Conservation (phyloP, 2,329 filamentous ascomycete genomes). For the Curvularia verruculosa region DNA sequence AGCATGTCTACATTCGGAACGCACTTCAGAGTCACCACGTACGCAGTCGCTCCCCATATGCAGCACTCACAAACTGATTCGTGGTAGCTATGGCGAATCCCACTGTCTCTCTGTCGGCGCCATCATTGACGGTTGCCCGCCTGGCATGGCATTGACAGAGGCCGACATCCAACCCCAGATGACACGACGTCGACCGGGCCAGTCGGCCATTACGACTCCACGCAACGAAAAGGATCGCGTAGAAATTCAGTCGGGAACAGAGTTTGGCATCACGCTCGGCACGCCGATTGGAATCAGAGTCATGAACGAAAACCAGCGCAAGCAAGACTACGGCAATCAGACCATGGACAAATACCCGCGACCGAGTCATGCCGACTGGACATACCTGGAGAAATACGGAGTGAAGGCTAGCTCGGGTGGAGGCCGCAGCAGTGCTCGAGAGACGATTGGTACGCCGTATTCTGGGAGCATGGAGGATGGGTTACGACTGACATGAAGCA, state of each 20-base stretch:
- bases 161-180: constrained; percentile 92
- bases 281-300: constrained; percentile 90
- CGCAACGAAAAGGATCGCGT: constrained; percentile 91
- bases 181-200: constrained; percentile 86
- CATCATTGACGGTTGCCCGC: constrained; percentile 92
- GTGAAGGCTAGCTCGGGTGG: constrained; percentile 90
- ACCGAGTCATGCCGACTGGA: constrained; percentile 94
- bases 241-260: constrained; percentile 89
- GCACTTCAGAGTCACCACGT: constrained; percentile 83
- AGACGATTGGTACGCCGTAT: constrained; percentile 75
- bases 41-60: constrained; percentile 46
- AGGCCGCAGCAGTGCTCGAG: constrained; percentile 87
- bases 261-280: constrained; percentile 86
- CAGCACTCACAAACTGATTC: constrained; percentile 20
- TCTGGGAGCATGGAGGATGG: not conserved
- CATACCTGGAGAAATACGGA: constrained; percentile 96
- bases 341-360: constrained; percentile 93
- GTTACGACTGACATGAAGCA: constrained; percentile 39
- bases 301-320: constrained; percentile 89
- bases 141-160: constrained; percentile 84
- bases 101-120: constrained; percentile 93
- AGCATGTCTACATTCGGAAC: constrained; percentile 78
- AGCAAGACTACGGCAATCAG: constrained; percentile 85
- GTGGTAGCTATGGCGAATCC: constrained; percentile 74
- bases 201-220: constrained; percentile 88